These are phyloP conservation scores for Lepiota venenata DNA, from an alignment of 768 basidiomycete genomes.

Conservation along the genomic window DNA sequence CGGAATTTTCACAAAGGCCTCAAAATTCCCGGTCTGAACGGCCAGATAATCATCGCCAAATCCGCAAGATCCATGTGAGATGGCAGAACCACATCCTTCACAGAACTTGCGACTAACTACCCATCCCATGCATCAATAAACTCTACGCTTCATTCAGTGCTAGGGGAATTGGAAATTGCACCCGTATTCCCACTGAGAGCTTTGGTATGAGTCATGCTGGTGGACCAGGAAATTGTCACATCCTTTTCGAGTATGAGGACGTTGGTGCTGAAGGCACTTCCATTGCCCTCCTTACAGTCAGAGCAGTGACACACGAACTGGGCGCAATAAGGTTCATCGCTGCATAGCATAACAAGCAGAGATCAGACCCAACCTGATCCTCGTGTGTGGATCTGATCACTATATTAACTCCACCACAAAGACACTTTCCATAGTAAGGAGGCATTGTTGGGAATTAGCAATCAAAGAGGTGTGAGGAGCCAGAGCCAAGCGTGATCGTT, in stretches of 20 bases:
- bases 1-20: constrained; percentile 25
- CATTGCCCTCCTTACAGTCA: constrained; percentile 34
- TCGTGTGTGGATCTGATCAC: not conserved
- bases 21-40: constrained; percentile 36
- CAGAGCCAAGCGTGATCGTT: too few relatives aligned
- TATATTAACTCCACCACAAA: not conserved
- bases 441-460: not conserved
- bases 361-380: not conserved
- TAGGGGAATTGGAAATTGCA: constrained; percentile 10
- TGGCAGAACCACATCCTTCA: constrained; percentile 32
- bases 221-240: constrained; percentile 28
- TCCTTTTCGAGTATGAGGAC: constrained; percentile 29
- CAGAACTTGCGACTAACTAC: constrained; percentile 36
- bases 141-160: not conserved
- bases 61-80: constrained; percentile 28
- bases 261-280: constrained; percentile 38
- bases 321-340: not conserved
- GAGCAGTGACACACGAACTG: constrained; percentile 35
- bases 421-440: not conserved
- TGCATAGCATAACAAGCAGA: constrained; percentile 30
- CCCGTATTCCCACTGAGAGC: constrained; percentile 31
- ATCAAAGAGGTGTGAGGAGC: too few relatives aligned
- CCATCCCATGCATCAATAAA: not conserved
- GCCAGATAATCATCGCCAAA: constrained; percentile 34
- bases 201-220: constrained; percentile 26